Base-by-base conservation (phyloP, 164 flowering plant genomes). In the Umbellularia californica region DNA sequence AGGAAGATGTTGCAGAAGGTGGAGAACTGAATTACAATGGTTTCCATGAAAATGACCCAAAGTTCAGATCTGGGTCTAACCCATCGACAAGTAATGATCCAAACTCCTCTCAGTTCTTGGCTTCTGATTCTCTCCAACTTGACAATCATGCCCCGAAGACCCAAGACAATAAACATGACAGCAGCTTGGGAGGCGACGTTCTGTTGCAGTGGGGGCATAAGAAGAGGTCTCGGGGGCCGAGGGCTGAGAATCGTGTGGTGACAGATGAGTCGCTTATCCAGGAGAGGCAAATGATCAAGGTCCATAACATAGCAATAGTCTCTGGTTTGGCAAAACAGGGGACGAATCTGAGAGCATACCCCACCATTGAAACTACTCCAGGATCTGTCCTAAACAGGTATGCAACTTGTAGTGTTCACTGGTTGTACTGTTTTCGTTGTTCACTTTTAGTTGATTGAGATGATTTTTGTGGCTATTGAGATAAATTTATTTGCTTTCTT, bases 191-290 rank as follows among this genome's bases (percentile, higher is more conserved):
- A 23, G 79, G 76, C 47, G 47, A 41, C 0, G 84, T 78, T 47
- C 55, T 84, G 67, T 68, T 81, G 76, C 86, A 84, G 68, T 84
- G 86, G 86, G 86, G 86, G 23, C 86, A 81, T 1, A 79, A 79
- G 62, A 84, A 84, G 79, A 81, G 86, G 66, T 79, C 86, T 1
- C 64, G 86, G 11, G 77, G 82, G 33, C 69, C 84, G 20, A 78
- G 86, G 50, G 63, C 81, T 1, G 83, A 74, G 60, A 75, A 71
- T 4, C 72, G 79, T n/a, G 35, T 71, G 30, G 47, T 65, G n/a
- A 41, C 70, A n/a, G 81, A 78, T 76, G 79, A 76, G 15, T 72
- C 82, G 3, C 70, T 79, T 3, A 70, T 28, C 24, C 80, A 74
- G 75, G 20, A 69, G 19, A 72, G 83, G 51, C 85, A 77, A 58